A percentile compares a stretch with the other conserved stretches of the same genome.
Conservation (phyloP, 2,329 filamentous ascomycete genomes). For the Chaetothyriales sp. region DNA sequence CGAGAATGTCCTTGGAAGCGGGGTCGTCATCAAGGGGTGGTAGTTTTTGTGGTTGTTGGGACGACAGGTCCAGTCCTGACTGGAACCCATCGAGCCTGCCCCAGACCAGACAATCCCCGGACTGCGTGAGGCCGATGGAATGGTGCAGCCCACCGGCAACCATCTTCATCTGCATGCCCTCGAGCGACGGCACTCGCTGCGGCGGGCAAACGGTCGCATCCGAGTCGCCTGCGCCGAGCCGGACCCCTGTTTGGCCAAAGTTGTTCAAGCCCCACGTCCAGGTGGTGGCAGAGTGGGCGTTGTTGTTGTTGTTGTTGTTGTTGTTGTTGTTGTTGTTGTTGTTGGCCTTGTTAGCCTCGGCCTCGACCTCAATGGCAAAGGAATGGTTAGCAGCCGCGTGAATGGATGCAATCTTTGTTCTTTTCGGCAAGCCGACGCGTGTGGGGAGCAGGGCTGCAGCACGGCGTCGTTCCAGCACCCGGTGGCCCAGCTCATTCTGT, state of each 20-base stretch:
- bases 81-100: conserved; percentile 46
- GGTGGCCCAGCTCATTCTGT: conserved; percentile 52
- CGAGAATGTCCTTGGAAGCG: conserved; percentile 34
- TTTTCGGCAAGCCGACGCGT: conserved; percentile 35
- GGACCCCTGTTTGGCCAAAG: conserved; percentile 62
- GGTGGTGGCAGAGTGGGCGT: too few relatives aligned
- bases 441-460: conserved; percentile 35
- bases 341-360: too few relatives aligned
- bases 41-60: too few relatives aligned
- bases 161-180: conserved; percentile 41
- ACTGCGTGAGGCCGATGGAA: conserved; percentile 42
- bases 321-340: too few relatives aligned
- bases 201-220: conserved; percentile 58
- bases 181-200: conserved; percentile 49
- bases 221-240: conserved; percentile 29
- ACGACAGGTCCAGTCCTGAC: conserved; percentile 41
- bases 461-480: conserved; percentile 43
- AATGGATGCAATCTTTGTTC: conserved; percentile 39
- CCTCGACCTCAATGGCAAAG: conserved; percentile 52
- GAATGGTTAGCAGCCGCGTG: conserved; percentile 66
- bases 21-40: conserved; percentile 43
- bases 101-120: conserved; percentile 44
- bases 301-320: too few relatives aligned
- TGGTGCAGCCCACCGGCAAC: conserved; percentile 65
- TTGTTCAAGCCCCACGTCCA: conserved; percentile 80